Evolutionary conservation across 768 basidiomycete species (phyloP), one percentile per base, ranked within the genome.

Genomic region (Lactarius sanguifluus): DNA sequence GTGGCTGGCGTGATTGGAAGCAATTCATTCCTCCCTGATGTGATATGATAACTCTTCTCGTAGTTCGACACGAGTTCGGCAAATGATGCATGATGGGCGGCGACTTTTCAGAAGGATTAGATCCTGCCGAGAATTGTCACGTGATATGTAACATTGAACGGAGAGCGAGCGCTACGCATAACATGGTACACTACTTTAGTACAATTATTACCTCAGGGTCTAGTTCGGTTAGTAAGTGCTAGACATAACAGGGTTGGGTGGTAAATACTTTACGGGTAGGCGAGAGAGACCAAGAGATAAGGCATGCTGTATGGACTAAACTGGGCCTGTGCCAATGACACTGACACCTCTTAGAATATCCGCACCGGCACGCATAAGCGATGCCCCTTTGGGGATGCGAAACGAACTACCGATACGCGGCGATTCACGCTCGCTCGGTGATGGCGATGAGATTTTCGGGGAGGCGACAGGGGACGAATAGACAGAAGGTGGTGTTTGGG

Each of bases 331-430:
- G 28, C 72, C 64, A 28, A 73, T 64, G 4, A 62, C 59, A 64
- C 67, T 72, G 30, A 76, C 73, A 41, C 76, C 73, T 47, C 71
- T 74, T 55, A 77, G 71, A 55, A 77, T 64, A 30, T 73, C 74
- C 2, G 70, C 68, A 3, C 74, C 71, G 5, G 71, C 74, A 45
- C 73, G 73, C 65, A 76, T 47, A 54, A 77, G 55, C 41, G 69
- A 59, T 7, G 64, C 71, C 61, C 52, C 69, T 64, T 56, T 71
- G 67, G 60, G 69, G 1, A 65, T 32, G 43, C 66, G 71, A 64
- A 70, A 69, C 9, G 62, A 67, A 60, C 50, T 13, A 10, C 30
- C 18, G 30, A 59, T 55, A 9, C 60, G 65, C 16, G 65, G 45
- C 1, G 65, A 57, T n/a, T 34, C 56, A 6, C 47, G 45, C 28